Percentiles rank a stretch among this genome's conserved stretches.
These are phyloP conservation scores for Lentithecium fluviatile DNA, from an alignment of 495 filamentous ascomycete genomes.

Conservation along the genomic window DNA sequence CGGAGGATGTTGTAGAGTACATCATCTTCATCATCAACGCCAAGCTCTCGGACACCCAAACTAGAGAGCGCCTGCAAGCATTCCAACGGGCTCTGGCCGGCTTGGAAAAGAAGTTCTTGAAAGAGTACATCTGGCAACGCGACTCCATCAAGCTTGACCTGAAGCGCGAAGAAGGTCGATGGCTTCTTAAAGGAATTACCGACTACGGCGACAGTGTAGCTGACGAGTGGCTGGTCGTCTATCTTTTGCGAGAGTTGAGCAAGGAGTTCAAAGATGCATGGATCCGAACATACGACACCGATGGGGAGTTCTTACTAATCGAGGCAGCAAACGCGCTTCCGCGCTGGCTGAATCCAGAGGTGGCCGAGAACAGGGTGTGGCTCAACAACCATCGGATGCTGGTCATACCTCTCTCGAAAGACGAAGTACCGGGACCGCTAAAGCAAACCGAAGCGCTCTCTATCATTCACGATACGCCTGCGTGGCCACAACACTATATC, in stretches of 20 bases:
- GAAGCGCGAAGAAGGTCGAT: slow-evolving; percentile 56
- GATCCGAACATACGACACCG: slow-evolving; percentile 78
- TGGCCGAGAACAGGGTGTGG: slow-evolving; percentile 70
- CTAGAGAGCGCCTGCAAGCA: slow-evolving; percentile 61
- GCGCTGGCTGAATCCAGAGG: slow-evolving; percentile 87
- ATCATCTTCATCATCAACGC: slow-evolving; percentile 68
- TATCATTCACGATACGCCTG: slow-evolving; percentile 54
- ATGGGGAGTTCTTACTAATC: slow-evolving; percentile 92
- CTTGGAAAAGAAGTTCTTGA: slow-evolving; percentile 61
- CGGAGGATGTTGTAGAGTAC: slow-evolving; percentile 89
- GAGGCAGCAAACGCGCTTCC: slow-evolving; percentile 89
- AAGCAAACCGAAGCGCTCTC: slow-evolving; percentile 59
- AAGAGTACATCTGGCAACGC: slow-evolving; percentile 94
- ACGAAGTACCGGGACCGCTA: slow-evolving; percentile 48
- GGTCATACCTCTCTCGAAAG: slow-evolving; percentile 63
- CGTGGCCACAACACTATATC: slow-evolving; percentile 60
- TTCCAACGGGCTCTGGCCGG: slow-evolving; percentile 66
- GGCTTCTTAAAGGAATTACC: slow-evolving; percentile 63
- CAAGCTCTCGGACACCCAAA: slow-evolving; percentile 49
- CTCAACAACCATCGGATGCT: slow-evolving; percentile 66
- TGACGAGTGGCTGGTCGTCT: slow-evolving; percentile 96
- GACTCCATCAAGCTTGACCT: slow-evolving; percentile 68
- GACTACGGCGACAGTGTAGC: slow-evolving; percentile 92
- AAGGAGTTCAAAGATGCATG: slow-evolving; percentile 71
- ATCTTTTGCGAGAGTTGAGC: slow-evolving; percentile 80